Evolutionary conservation across 2,329 filamentous ascomycete genomes (phyloP), one percentile per base, ranked within the genome.

Genomic region (Fusarium paranaense): DNA sequence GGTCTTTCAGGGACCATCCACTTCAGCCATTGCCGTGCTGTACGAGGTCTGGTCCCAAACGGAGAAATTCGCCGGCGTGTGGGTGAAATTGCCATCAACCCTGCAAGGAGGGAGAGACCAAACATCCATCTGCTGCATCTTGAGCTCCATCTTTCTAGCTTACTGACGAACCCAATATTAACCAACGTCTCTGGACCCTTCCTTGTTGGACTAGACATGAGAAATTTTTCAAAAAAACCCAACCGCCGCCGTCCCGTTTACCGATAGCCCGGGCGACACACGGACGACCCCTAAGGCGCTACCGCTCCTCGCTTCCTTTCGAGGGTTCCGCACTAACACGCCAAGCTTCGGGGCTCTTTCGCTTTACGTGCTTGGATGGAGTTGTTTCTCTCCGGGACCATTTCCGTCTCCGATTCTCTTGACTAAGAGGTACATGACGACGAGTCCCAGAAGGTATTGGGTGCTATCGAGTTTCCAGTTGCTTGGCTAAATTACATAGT

Each of bases 211-310:
- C 47, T 22, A 62, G 50, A 57, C 62, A 58, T 33, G 70, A 54
- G 70, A 73, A 73, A 67, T 73, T 47, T 64, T 66, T 60, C 66
- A 73, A 73, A 71, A 72, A 71, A 72, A 71, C 62, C 73, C 66
- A 67, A 52, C 38, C 37, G 58, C 56, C 56, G 56, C 56, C 33
- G 33, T 47, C 54, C 32, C 42, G 9, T 37, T 40, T 37, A 50
- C 57, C 57, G 42, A 45, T 35, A 67, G 56, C 14, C 56, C 56
- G 35, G 56, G 33, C 35, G 56, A 57, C 32, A 57, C 45, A 40
- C 52, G 10, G 35, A 73, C 52, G 70, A 71, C 70, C 70, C 70
- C 72, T 62, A 67, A 74, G 62, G 56, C 64, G 47, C 56, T 47
- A 74, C 62, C 22, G 42, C 40, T 45, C 27, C 65, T 66, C 40